Percentiles rank a stretch among this genome's conserved stretches.
These are phyloP conservation scores for Aureobasidium sp. DNA, from an alignment of 2,329 filamentous ascomycete genomes.

Conservation along the genomic window DNA sequence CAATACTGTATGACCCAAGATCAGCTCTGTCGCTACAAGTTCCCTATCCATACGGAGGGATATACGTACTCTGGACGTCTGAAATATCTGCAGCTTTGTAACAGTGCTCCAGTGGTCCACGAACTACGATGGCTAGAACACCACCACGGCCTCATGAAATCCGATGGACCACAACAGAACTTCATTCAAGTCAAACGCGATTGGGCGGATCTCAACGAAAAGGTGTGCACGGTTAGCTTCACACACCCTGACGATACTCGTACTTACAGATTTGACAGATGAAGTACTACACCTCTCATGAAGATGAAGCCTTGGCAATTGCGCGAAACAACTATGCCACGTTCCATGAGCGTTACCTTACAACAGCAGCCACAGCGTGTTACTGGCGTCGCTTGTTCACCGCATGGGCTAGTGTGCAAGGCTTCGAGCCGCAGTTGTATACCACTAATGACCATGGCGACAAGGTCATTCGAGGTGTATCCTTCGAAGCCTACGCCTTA, in stretches of 20 bases:
- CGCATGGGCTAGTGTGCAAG: conserved; percentile 26
- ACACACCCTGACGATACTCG: too few relatives aligned
- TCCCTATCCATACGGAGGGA: conserved; percentile 26
- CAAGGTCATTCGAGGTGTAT: neutral
- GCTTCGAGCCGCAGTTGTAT: conserved; percentile 12
- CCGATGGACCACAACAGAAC: conserved; percentile 26
- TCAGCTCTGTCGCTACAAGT: conserved; percentile 19
- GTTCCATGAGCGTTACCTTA: conserved; percentile 25
- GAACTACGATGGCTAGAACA: conserved; percentile 3
- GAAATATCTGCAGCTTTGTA: conserved; percentile 28
- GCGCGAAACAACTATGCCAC: conserved; percentile 23
- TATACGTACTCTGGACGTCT: conserved; percentile 30
- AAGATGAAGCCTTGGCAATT: conserved; percentile 20
- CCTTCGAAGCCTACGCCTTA: neutral
- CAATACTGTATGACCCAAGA: neutral
- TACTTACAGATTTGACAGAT: conserved; percentile 14
- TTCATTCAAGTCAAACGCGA: conserved; percentile 27
- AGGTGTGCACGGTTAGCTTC: neutral
- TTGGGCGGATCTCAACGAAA: conserved; percentile 24
- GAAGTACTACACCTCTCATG: conserved; percentile 21
- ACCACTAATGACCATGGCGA: neutral
- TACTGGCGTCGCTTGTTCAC: conserved; percentile 27
- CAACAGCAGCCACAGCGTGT: conserved; percentile 27
- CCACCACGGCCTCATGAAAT: neutral
- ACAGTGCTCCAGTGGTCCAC: conserved; percentile 27